Base-by-base conservation (phyloP, 305 asterid species). In the Solanum hybrid region DNA sequence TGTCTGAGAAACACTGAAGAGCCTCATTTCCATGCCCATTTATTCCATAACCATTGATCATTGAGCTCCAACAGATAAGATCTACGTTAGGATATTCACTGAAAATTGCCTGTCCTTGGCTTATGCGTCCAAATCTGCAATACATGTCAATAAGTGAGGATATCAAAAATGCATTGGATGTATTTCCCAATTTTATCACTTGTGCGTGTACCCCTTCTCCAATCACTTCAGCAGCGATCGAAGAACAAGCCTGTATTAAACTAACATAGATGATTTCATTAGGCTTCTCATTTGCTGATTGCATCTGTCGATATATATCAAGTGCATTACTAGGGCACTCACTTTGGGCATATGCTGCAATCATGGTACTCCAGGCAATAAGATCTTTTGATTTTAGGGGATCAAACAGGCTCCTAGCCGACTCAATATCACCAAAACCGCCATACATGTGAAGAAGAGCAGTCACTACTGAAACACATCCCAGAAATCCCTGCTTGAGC, bases 61-160 rank as follows among this genome's bases (percentile, higher is more conserved):
- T 96, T 51, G 99, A 97, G 90, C 99, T 97, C 99, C 99, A 97
- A 92, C 98, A 95, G 33, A 97, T 91, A 78, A 94, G 94, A 91
- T 95, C 97, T 88, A 89, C 79, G 78, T 89, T 86, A 68, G 91
- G 92, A 91, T 65, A 94, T 91, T 92, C 96, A 79, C 91, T 89
- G 76, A 97, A 95, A 90, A 95, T 89, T n/a, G 94, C 87, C 92
- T 90, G 81, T 33, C 96, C 98, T 78, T 93, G 90, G 38, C 93
- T 84, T 45, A 93, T 90, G 92, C 94, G 89, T 89, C 99, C 98
- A 31, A 93, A 91, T 92, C 93, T 96, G 94, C 98, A 94, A 91
- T 97, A 97, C 94, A 96, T 92, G 89, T 95, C 97, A 79, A 96
- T 94, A 83, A 95, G 92, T 12, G 95, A 90, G 14, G 97, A 94